These are phyloP conservation scores for Naematelia encephala DNA, from an alignment of 768 basidiomycete genomes.

Conservation along the genomic window DNA sequence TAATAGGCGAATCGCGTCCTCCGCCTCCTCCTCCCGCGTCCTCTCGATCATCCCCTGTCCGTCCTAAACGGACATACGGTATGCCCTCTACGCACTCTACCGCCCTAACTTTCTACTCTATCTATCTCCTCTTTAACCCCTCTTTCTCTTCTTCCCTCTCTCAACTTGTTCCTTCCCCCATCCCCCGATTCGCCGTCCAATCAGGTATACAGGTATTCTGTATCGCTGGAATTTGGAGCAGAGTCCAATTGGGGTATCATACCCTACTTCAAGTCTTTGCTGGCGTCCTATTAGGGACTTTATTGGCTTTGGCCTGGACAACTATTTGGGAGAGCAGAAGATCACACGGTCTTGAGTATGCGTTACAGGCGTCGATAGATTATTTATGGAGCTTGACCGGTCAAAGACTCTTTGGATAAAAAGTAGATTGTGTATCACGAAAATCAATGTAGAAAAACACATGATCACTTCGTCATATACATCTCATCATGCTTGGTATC, in stretches of 20 bases:
- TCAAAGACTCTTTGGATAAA: slow-evolving; percentile 15
- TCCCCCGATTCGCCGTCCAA: background rate
- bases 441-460: no score
- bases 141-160: slow-evolving; percentile 7
- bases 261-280: slow-evolving; percentile 36
- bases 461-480: slow-evolving; percentile 1
- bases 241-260: slow-evolving; percentile 48
- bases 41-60: slow-evolving; percentile 23
- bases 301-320: slow-evolving; percentile 30
- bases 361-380: slow-evolving; percentile 22
- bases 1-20: slow-evolving; percentile 50
- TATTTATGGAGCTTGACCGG: slow-evolving; percentile 14
- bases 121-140: slow-evolving; percentile 45
- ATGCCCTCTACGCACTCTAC: slow-evolving; percentile 56
- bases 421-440: background rate
- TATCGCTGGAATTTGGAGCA: slow-evolving; percentile 35
- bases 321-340: slow-evolving; percentile 22
- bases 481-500: slow-evolving; percentile 4
- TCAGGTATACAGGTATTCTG: slow-evolving; percentile 14
- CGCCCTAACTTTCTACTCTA: slow-evolving; percentile 52
- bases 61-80: slow-evolving; percentile 52
- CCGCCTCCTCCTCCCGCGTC: slow-evolving; percentile 30
- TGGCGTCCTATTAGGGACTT: slow-evolving; percentile 29
- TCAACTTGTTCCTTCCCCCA: slow-evolving; percentile 14
- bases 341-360: slow-evolving; percentile 10